phyloP scores from a whole-genome alignment of 1,284 basidiomycete species.

The Naganishia cerealis region DNA sequence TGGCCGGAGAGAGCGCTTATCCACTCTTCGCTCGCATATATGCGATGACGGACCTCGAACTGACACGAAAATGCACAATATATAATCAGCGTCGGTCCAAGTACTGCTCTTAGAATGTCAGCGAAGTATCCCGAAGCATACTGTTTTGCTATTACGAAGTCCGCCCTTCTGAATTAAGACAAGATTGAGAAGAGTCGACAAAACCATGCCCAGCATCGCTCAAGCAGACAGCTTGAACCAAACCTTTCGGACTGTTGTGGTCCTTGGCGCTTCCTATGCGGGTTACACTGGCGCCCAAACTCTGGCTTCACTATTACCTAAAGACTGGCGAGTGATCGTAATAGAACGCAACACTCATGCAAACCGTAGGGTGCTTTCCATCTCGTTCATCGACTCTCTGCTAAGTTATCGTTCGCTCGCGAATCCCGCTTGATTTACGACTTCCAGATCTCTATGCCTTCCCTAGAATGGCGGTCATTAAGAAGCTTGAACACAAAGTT shows the following conservation, averaged over 20 bases:
- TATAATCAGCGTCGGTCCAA: background rate
- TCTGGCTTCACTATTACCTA: constrained; percentile 25
- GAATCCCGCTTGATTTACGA: background rate
- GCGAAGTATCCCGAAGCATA: background rate
- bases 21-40: background rate
- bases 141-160: background rate
- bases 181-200: background rate
- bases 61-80: constrained; percentile 4
- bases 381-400: background rate
- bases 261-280: constrained; percentile 48
- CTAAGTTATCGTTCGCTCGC: background rate
- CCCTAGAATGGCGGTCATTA: constrained; percentile 56
- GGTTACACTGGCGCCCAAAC: constrained; percentile 32
- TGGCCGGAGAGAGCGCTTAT: background rate
- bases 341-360: constrained; percentile 34
- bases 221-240: background rate
- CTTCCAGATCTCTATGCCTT: constrained; percentile 56
- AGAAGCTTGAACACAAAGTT: constrained; percentile 58
- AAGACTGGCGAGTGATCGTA: constrained; percentile 32
- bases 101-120: background rate
- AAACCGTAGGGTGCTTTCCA: constrained; percentile 20
- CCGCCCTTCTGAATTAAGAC: too few species aligned
- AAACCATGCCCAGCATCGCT: background rate
- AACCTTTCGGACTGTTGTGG: constrained; percentile 51
- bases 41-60: background rate